Base-by-base conservation (phyloP, 1,139 yeast species). In the Lodderomyces orthopsilosis region DNA sequence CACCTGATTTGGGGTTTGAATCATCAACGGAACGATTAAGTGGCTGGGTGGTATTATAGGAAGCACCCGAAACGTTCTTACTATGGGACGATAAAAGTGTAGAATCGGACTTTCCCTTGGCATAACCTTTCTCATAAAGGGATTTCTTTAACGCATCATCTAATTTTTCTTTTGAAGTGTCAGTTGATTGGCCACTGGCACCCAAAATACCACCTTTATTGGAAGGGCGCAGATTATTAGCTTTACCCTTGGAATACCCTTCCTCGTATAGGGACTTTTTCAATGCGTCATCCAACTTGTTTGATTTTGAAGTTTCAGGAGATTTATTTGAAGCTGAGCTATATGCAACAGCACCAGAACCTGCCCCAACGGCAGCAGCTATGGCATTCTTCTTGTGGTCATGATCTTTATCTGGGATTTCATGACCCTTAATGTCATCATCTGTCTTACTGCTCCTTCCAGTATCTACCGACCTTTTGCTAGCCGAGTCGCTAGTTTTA, bases 41-140 rank as follows among this genome's bases (percentile, higher is more conserved):
- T 21, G 48, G 50, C 36, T 43, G 35, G n/a, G 50, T 47, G 4
- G 41, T 34, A 36, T 47, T 45, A 35, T 27, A 47, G 4, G 46
- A 39, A 17, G 47, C 44, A 19, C 49, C 49, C 13, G 49, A 44
- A 6, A 46, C 40, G 17, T 33, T 38, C 37, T 41, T 42, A 12
- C 30, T 37, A 22, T 43, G 48, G 2, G 38, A 26, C 2, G 42
- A 30, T 13, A 14, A 7, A n/a, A 6, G 6, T 3, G 39, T 37
- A 19, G 40, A 13, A 28, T 14, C 33, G 28, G 23, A 30, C n/a
- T 30, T 42, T 15, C 48, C 47, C 33, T 39, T 42, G 6, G 48
- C 44, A 41, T 45, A 43, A 6, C 50, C 50, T 17, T 47, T 45
- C 30, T 47, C 45, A 39, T 43, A 47, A 38, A 47, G 32, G 9